Evolutionary conservation across 495 filamentous ascomycete species (phyloP), one percentile per base, ranked within the genome.

Genomic region (Penicillium coffeae): DNA sequence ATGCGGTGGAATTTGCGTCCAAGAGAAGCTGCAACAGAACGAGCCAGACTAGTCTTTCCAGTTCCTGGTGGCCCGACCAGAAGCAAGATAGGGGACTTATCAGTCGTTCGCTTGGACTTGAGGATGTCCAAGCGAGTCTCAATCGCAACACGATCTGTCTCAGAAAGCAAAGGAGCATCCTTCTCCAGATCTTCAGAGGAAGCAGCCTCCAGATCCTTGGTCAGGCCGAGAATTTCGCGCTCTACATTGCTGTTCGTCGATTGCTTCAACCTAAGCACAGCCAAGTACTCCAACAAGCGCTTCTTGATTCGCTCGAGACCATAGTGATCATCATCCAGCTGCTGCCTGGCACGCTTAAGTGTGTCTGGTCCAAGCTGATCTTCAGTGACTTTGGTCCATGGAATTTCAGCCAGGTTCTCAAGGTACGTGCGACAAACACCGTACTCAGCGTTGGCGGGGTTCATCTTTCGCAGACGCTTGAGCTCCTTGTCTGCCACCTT

Each of bases 251-350:
- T 70, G 45, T 96, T 96, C 51, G 88, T 84, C 13, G 85, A 80
- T 60, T 95, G 90, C 78, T 97, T 99, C 48, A 99, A 71, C 47
- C 91, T 86, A 21, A 99, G 75, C 20, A 99, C 94, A 13, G 94
- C 95, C 14, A 99, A 79, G 62, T 99, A 99, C 61, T 97, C 95
- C 5, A 97, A 73, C 14, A 99, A 68, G 37, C 94, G 77, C 77
- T 95, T 97, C 78, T 99, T 99, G 57, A 97, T 93, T 68, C 93
- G 93, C 54, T 97, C 88, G 16, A 99, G 73, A 3, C 94, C 94
- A 54, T 97, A 97, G 62, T 99, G 94, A 64, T 97, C 94, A 44
- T 94, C 84, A 59, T 99, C 88, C 20, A 99, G 75, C 64, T 97
- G 92, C 71, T 93, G 86, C 35, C 91, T 79, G 25, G 94, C 94